Evolutionary conservation across 495 filamentous ascomycete species (phyloP).

Genomic region (Tetracladium setigerum): DNA sequence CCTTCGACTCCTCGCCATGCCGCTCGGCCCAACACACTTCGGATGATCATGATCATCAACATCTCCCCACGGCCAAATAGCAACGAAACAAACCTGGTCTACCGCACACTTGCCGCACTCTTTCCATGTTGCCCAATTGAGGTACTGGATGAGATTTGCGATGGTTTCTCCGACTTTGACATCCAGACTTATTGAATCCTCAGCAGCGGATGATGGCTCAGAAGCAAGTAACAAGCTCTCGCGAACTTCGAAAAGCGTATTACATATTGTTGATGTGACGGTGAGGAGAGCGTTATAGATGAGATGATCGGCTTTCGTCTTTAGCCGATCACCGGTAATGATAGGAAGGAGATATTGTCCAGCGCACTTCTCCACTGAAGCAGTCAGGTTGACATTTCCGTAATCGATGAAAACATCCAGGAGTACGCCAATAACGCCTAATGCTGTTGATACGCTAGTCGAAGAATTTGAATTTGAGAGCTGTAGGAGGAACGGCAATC

Average conservation of each 20-base stretch:
- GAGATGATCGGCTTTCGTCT: constrained; percentile 25
- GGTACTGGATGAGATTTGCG: constrained; percentile 34
- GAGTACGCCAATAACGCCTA: constrained; percentile 33
- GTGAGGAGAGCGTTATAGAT: constrained; percentile 35
- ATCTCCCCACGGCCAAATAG: constrained; percentile 58
- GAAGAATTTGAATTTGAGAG: constrained; percentile 20
- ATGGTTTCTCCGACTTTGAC: constrained; percentile 24
- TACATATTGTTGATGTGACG: constrained; percentile 44
- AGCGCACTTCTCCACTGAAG: constrained; percentile 40
- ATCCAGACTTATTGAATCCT: constrained; percentile 11
- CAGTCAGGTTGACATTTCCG: constrained; percentile 24
- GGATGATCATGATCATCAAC: constrained; percentile 45
- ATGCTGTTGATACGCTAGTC: constrained; percentile 17
- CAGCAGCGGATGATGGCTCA: background rate
- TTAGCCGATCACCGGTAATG: constrained; percentile 9
- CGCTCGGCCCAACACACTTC: constrained; percentile 31
- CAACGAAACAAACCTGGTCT: constrained; percentile 57
- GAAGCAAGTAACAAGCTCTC: constrained; percentile 10
- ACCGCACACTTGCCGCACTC: constrained; percentile 44
- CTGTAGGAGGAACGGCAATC: constrained; percentile 40
- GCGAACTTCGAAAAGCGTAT: constrained; percentile 35
- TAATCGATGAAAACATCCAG: constrained; percentile 45
- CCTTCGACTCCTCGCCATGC: background rate
- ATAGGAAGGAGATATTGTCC: constrained; percentile 34
- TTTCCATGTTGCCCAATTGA: constrained; percentile 58